Conservation (phyloP, 2,329 filamentous ascomycete genomes). For the Cladophialophora psammophila region DNA sequence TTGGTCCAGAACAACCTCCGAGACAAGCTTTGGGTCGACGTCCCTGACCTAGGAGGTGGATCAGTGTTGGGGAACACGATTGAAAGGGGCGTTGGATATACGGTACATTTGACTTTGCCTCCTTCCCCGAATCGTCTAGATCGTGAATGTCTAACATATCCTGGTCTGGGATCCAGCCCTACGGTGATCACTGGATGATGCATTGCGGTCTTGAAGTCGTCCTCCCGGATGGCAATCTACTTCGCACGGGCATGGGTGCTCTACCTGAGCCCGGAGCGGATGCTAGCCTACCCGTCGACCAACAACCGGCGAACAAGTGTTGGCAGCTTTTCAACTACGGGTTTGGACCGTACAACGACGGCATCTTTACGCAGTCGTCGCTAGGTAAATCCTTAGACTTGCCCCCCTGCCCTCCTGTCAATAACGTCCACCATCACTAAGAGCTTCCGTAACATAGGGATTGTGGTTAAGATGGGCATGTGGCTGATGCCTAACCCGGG, state of each 20-base stretch:
- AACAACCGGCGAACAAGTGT: constrained; percentile 44
- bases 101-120: constrained; percentile 40
- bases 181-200: constrained; percentile 55
- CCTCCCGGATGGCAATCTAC: constrained; percentile 49
- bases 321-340: constrained; percentile 51
- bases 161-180: constrained; percentile 34
- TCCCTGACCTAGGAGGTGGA: constrained; percentile 60
- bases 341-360: constrained; percentile 33
- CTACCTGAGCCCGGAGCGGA: constrained; percentile 31
- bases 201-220: constrained; percentile 56
- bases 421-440: too few species aligned
- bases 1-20: constrained; percentile 48
- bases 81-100: constrained; percentile 51
- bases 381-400: constrained; percentile 43
- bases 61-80: constrained; percentile 61
- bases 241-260: constrained; percentile 54
- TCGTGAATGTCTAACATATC: too few species aligned
- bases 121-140: too few species aligned
- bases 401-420: too few species aligned
- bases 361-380: constrained; percentile 61
- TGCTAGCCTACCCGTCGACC: constrained; percentile 1
- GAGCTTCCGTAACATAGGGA: constrained; percentile 27
- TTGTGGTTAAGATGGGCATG: constrained; percentile 61
- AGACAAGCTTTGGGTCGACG: constrained; percentile 57
- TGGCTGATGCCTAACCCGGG: constrained; percentile 61